Evolutionary conservation across 2,329 filamentous ascomycete species (phyloP).

Genomic region (Phialophora expanda): DNA sequence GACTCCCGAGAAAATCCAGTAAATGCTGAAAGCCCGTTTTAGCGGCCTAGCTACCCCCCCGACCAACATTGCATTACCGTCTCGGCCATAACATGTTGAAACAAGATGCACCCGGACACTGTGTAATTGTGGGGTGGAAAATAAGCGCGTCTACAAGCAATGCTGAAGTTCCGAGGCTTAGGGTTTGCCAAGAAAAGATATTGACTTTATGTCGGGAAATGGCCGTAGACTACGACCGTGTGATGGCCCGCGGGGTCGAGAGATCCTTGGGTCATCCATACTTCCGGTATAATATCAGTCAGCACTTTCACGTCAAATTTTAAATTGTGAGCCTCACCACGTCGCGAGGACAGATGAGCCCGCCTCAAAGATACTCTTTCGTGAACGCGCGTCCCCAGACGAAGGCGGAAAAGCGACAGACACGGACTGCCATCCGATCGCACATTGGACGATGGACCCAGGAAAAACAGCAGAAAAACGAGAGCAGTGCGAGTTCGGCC

Average conservation of each 20-base stretch:
- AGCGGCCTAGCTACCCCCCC: background rate
- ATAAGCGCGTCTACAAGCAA: background rate
- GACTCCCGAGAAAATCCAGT: background rate
- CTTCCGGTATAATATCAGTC: background rate
- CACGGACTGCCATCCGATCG: slow-evolving; percentile 20
- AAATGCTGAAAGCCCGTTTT: background rate
- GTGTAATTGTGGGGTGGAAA: background rate
- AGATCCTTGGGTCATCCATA: background rate
- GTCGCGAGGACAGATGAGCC: slow-evolving; percentile 12
- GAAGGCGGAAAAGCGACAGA: slow-evolving; percentile 21
- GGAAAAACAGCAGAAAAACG: slow-evolving; percentile 19
- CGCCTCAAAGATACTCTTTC: slow-evolving; percentile 23
- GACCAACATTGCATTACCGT: background rate
- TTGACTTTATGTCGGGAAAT: background rate
- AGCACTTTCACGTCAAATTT: background rate
- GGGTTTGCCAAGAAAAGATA: background rate
- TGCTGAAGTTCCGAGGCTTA: background rate
- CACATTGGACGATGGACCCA: slow-evolving; percentile 24
- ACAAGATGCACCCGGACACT: background rate
- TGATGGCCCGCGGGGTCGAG: slow-evolving; percentile 1
- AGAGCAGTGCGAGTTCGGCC: slow-evolving; percentile 2
- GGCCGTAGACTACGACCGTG: background rate
- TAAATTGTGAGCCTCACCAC: background rate
- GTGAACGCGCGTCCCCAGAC: slow-evolving; percentile 22
- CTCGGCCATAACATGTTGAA: background rate